These are phyloP conservation scores for Porphyrellus cyaneotinctus DNA, from an alignment of 768 basidiomycete species.

Conservation along the genomic window DNA sequence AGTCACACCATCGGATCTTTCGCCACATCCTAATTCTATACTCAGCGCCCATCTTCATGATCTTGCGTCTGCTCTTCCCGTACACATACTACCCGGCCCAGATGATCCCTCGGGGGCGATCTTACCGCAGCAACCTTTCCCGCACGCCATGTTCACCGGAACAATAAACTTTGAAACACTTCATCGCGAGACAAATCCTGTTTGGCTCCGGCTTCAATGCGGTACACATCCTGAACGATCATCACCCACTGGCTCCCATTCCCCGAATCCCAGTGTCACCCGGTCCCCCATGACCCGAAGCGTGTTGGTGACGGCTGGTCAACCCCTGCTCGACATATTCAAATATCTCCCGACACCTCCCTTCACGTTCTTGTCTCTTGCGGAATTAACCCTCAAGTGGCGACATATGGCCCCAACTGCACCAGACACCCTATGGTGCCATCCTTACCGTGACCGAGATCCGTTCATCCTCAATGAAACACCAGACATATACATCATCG, in stretches of 20 bases:
- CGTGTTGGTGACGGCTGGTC: conserved; percentile 84
- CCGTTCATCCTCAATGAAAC: conserved; percentile 86
- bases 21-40: conserved; percentile 66
- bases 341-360: conserved; percentile 80
- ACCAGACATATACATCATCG: conserved; percentile 90
- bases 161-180: conserved; percentile 57
- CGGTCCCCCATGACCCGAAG: conserved; percentile 41
- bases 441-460: conserved; percentile 83
- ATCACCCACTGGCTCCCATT: background rate
- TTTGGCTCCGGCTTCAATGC: conserved; percentile 67
- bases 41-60: conserved; percentile 72
- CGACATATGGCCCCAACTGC: conserved; percentile 98
- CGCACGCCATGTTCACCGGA: conserved; percentile 83
- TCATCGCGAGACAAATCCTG: conserved; percentile 82
- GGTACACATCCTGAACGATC: conserved; percentile 33
- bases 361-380: conserved; percentile 67
- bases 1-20: conserved; percentile 49
- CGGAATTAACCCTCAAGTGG: conserved; percentile 83
- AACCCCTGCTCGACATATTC: conserved; percentile 92
- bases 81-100: conserved; percentile 86
- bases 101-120: conserved; percentile 86
- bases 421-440: conserved; percentile 98
- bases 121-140: conserved; percentile 91
- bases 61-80: conserved; percentile 70
- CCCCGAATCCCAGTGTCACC: conserved; percentile 1